These are phyloP conservation scores for Magnolia officinalis DNA, from an alignment of 164 flowering plant genomes.

Conservation along the genomic window DNA sequence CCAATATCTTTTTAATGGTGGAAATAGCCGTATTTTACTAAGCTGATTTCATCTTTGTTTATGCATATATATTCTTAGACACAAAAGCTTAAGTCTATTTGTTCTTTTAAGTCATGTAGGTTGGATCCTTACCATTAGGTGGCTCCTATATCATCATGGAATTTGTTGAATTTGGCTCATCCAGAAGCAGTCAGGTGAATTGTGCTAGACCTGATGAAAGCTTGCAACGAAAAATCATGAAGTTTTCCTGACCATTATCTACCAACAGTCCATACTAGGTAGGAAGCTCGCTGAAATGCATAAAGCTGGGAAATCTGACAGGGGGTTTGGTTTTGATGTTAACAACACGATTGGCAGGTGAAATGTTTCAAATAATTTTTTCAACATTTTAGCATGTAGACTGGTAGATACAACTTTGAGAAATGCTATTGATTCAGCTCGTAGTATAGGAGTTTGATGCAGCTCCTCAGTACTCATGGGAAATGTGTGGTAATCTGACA, in stretches of 20 bases:
- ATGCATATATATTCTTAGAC: not conserved
- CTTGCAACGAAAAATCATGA: not conserved
- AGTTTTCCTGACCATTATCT: conserved; percentile 7
- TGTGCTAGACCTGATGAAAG: not conserved
- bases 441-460: no score
- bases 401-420: not conserved
- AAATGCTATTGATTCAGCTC: not conserved
- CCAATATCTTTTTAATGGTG: not conserved
- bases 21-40: not conserved
- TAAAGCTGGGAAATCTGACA: conserved; percentile 71
- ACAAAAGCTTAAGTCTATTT: conserved; percentile 2
- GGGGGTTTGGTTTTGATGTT: conserved; percentile 89
- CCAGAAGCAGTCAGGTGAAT: conserved; percentile 80
- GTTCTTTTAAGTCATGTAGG: conserved; percentile 36
- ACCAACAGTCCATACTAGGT: conserved; percentile 65
- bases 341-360: conserved; percentile 96
- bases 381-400: not conserved
- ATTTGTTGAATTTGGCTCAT: conserved; percentile 78
- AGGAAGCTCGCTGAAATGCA: conserved; percentile 97
- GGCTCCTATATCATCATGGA: conserved; percentile 98
- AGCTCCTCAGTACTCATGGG: no score
- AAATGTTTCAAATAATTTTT: not conserved
- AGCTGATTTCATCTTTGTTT: no score
- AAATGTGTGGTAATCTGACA: no score
- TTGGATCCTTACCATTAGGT: conserved; percentile 73